Percentiles rank a stretch among this genome's conserved stretches.
These are phyloP conservation scores for Pleurotus cornucopiae DNA, from an alignment of 768 basidiomycete species.

Conservation along the genomic window DNA sequence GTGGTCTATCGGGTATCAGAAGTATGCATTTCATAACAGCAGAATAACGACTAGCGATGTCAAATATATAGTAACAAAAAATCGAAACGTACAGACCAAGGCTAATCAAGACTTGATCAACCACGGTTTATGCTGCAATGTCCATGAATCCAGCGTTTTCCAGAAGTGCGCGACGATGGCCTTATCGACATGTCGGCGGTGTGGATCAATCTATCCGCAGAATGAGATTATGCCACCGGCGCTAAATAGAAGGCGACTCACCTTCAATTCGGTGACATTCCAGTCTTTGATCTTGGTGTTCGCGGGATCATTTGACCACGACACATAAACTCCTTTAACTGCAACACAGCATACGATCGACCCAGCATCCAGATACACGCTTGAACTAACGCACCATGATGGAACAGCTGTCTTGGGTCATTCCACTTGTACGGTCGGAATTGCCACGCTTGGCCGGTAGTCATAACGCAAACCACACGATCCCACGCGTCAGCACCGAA, in stretches of 20 bases:
- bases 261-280: constrained; percentile 96
- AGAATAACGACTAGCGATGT: too few species aligned
- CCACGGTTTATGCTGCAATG: constrained; percentile 74
- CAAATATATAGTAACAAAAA: too few species aligned
- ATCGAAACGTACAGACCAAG: too few species aligned
- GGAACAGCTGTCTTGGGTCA: constrained; percentile 88
- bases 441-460: constrained; percentile 98
- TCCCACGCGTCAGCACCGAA: constrained; percentile 96
- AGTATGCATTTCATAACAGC: too few species aligned
- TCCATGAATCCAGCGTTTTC: constrained; percentile 89
- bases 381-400: constrained; percentile 62
- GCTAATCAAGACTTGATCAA: constrained; percentile 38
- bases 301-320: constrained; percentile 91
- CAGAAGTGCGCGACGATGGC: constrained; percentile 95
- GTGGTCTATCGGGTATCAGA: too few species aligned
- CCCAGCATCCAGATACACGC: neutral
- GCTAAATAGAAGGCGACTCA: constrained; percentile 21
- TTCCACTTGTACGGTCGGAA: constrained; percentile 97
- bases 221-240: neutral
- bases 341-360: constrained; percentile 4
- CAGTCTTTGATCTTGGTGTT: constrained; percentile 90
- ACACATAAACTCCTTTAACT: constrained; percentile 96
- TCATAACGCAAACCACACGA: constrained; percentile 95
- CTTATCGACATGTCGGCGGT: constrained; percentile 89
- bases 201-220: constrained; percentile 72